Base-by-base conservation (phyloP, 2,329 filamentous ascomycete genomes). In the Fonsecaea monophora region DNA sequence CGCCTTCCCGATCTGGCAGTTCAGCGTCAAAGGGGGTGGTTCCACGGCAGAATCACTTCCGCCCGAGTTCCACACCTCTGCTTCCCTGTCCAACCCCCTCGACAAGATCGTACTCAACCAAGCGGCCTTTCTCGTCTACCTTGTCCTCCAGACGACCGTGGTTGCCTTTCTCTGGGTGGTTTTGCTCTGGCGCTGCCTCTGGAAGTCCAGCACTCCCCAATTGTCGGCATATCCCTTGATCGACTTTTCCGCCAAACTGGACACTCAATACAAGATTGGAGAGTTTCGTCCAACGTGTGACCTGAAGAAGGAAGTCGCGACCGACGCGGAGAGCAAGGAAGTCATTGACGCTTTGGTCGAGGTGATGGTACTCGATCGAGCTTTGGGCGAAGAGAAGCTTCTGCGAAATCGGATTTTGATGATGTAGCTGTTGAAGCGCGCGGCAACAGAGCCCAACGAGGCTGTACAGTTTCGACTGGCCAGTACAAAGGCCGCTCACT, bases 171-270 rank as follows among this genome's bases (percentile, higher is more conserved):
- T 34, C 32, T 60, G 42, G 58, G 18, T 34, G 32, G 42, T 60
- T 9, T 9, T 53, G 8, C 4, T 60, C 42, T 60, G 58, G 58
- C 58, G 58, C 15, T 53, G 21, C 10, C 12, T 13, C 8, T 50
- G 13, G 5, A 32, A 30, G 21, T 34, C n/a, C 8, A 25, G 4
- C 2, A 13, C n/a, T 15, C 58, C 32, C 12, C n/a, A 37, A 4
- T 18, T 50, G 15, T 60, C 42, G n/a, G n/a, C 42, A 0, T 60
- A 38, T n/a, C 42, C 58, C 3, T n/a, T 60, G 18, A 21, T 53
- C 40, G 58, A 60, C 32, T 60, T 60, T 35, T 13, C 58, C 42
- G 35, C 40, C 40, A 60, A 60, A 30, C 30, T 60, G 35, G 10
- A 12, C 35, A 12, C 35, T 37, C 35, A 5, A 37, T 37, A 37